phyloP scores from a whole-genome alignment of 73 alveolate species.

The Paramecium sonneborni region DNA sequence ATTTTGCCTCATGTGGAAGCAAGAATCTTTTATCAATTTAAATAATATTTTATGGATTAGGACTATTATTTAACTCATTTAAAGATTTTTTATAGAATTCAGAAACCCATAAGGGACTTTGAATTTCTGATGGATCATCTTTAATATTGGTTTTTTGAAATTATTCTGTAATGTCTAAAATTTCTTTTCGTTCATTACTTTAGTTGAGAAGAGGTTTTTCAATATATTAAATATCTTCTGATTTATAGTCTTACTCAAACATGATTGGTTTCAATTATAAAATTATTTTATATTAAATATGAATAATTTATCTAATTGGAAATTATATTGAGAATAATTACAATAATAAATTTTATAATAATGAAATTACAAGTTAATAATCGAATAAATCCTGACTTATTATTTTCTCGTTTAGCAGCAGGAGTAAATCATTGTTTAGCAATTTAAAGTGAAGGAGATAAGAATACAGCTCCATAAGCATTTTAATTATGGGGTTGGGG shows the following conservation, averaged over 20 bases:
- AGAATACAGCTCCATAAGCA: neutral
- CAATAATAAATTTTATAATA: neutral
- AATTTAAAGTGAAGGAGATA: constrained; percentile 3
- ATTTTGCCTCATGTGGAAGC: neutral
- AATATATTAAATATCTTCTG: neutral
- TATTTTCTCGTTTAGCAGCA: neutral
- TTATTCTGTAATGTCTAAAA: neutral
- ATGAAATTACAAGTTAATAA: neutral
- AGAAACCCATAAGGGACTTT: neutral
- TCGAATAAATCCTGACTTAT: constrained; percentile 29
- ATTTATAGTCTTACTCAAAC: no score
- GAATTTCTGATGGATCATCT: neutral
- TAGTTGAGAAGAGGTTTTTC: neutral
- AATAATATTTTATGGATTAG: neutral
- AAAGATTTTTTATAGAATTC: neutral
- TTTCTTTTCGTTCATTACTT: neutral
- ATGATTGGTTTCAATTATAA: no score
- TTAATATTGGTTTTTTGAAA: neutral
- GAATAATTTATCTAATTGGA: no score
- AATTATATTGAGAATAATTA: neutral
- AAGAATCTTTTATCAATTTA: neutral
- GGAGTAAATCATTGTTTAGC: constrained; percentile 59
- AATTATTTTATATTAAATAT: no score
- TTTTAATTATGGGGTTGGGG: constrained; percentile 63
- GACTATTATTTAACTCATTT: neutral